Conservation (phyloP, 805 yeast genomes). For the Saturnispora serradocipensis region DNA sequence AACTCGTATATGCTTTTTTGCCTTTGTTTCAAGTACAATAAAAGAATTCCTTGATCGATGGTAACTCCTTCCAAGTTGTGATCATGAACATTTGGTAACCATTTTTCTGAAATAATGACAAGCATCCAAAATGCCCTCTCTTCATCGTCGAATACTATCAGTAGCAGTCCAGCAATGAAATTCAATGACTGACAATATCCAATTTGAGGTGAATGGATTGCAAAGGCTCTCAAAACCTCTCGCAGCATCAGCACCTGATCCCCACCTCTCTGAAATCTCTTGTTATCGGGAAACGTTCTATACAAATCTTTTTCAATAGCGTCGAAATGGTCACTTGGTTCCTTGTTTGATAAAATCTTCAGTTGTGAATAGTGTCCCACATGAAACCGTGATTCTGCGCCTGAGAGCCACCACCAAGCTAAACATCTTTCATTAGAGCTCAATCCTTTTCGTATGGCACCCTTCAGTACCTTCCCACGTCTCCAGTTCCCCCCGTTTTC, state of each 20-base stretch:
- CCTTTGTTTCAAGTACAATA: conserved; percentile 78
- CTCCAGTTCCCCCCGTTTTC: conserved; percentile 1
- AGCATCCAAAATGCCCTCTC: conserved; percentile 94
- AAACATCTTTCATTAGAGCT: background rate
- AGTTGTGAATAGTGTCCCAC: conserved; percentile 1
- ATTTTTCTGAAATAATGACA: conserved; percentile 76
- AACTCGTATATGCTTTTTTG: conserved; percentile 71
- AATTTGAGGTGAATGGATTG: conserved; percentile 76
- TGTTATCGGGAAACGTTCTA: conserved; percentile 91
- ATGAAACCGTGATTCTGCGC: background rate
- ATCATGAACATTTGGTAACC: conserved; percentile 87
- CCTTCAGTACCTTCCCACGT: background rate
- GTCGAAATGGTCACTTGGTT: conserved; percentile 44
- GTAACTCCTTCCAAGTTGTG: conserved; percentile 88
- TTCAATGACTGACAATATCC: conserved; percentile 96
- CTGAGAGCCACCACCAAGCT: background rate
- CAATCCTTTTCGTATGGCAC: background rate
- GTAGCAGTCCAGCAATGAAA: conserved; percentile 78
- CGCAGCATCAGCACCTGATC: conserved; percentile 60
- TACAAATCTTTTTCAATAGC: conserved; percentile 90
- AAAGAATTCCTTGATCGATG: conserved; percentile 87
- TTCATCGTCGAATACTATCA: conserved; percentile 85
- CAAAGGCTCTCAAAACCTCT: conserved; percentile 74
- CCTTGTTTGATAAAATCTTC: background rate
- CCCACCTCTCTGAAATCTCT: conserved; percentile 50